A percentile compares a stretch with the other conserved stretches of the same genome.
phyloP scores from a whole-genome alignment of 2,329 filamentous ascomycete species.

The Arthrobotrys entomopaga region DNA sequence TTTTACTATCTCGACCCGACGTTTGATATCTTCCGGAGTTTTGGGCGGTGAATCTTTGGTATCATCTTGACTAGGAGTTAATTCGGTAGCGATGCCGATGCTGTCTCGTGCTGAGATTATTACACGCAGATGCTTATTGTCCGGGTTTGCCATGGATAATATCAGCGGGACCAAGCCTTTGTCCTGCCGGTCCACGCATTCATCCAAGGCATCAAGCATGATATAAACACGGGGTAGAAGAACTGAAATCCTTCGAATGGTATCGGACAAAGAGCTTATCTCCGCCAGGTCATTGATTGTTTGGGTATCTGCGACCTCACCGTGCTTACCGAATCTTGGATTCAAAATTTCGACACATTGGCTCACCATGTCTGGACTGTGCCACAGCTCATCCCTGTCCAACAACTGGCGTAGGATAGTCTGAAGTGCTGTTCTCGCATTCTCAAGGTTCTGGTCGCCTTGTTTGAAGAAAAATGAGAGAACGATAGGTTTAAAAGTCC shows the following conservation, averaged over 20 bases:
- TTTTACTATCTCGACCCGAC: slow-evolving; percentile 10
- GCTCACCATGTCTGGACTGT: background rate
- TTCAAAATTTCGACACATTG: slow-evolving; percentile 14
- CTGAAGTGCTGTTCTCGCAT: slow-evolving; percentile 16
- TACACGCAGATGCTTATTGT: slow-evolving; percentile 3
- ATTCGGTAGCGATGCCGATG: slow-evolving; percentile 19
- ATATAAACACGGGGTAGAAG: slow-evolving; percentile 22
- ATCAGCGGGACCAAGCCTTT: background rate
- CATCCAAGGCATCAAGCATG: slow-evolving; percentile 38
- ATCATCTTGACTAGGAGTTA: background rate
- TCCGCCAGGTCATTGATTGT: background rate
- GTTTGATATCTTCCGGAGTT: background rate
- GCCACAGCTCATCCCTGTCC: slow-evolving; percentile 5
- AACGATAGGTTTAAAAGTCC: background rate
- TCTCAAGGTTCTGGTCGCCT: slow-evolving; percentile 36
- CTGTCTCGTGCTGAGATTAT: slow-evolving; percentile 40
- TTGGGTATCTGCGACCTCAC: background rate
- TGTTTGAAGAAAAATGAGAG: slow-evolving; percentile 44
- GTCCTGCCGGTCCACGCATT: slow-evolving; percentile 23
- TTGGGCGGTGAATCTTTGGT: background rate
- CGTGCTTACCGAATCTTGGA: slow-evolving; percentile 17
- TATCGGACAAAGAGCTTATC: background rate
- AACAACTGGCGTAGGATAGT: slow-evolving; percentile 24
- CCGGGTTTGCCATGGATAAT: background rate
- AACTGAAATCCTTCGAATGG: slow-evolving; percentile 14